Evolutionary conservation across 2,329 filamentous ascomycete genomes (phyloP), one percentile per base, ranked within the genome.

Genomic region (Lecanicillium sp.): DNA sequence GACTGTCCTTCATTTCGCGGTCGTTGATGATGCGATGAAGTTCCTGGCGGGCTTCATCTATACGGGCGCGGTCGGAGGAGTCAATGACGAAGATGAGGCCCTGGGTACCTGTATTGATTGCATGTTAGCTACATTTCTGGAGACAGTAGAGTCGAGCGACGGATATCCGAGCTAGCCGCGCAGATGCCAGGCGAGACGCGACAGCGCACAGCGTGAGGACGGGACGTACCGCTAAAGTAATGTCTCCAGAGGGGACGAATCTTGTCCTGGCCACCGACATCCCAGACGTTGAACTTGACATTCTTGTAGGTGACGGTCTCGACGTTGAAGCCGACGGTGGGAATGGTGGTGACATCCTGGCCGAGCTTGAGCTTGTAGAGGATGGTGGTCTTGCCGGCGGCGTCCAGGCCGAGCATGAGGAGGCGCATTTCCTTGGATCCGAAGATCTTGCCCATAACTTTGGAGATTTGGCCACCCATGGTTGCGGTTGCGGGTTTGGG

Each of bases 301-400:
- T 97, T 97, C 80, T 96, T 96, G 78, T 95, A 96, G 58, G 90
- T 94, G 62, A 97, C 90, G 4, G 90, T 95, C 78, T 97, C 91
- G 69, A 97, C 93, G 79, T 97, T 97, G 80, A 97, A 97, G 59
- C 91, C 93, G 60, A 98, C 93, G 27, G 93, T 98, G 39, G 93
- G 93, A 65, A 97, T 97, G 44, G 93, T 97, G 53, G 93, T 97
- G 62, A 97, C 90, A 66, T 95, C 90, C 77, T 97, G 90, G 70
- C 91, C 90, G 52, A 97, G 83, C 81, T 97, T 97, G 65, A 98
- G 80, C 78, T 96, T 97, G 81, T 97, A 98, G 54, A 98, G 84
- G 63, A 97, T 97, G 49, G 93, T 97, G 40, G 93, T 98, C 79
- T 98, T 98, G 77, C 93, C 93, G 58, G 93, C 93, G 57, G 93